phyloP scores from a whole-genome alignment of 148 eudicot species.

The Persicaria maculosa region DNA sequence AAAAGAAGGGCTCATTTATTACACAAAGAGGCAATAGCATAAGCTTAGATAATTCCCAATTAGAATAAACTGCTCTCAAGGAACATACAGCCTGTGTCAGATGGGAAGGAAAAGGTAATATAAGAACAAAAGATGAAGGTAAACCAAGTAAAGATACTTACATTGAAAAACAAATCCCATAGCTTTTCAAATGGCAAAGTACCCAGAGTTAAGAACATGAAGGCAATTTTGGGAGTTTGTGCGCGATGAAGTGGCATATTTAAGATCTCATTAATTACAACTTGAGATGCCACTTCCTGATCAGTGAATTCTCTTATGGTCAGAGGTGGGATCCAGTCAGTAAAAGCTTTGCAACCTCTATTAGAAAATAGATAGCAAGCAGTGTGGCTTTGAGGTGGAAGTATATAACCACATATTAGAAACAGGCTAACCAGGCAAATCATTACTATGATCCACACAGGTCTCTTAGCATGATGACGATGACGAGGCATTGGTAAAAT shows the following conservation, averaged over 20 bases:
- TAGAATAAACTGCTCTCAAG: not conserved
- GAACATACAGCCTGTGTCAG: not conserved
- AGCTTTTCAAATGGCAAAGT: constrained; percentile 63
- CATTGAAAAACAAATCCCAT: constrained; percentile 68
- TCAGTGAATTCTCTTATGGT: constrained; percentile 56
- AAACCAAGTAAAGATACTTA: constrained; percentile 24
- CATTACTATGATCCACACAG: constrained; percentile 69
- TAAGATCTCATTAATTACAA: constrained; percentile 47
- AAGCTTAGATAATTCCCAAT: not conserved
- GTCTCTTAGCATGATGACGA: constrained; percentile 60
- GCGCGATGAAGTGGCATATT: constrained; percentile 30
- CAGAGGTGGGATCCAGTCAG: constrained; percentile 57
- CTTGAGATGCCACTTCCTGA: constrained; percentile 53
- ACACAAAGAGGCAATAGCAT: not conserved
- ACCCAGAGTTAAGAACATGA: constrained; percentile 65
- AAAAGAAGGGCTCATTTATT: not conserved
- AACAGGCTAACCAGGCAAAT: constrained; percentile 55
- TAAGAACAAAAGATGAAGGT: not conserved
- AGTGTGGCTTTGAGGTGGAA: constrained; percentile 56
- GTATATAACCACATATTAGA: constrained; percentile 62
- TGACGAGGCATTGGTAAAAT: constrained; percentile 57
- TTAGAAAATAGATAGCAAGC: constrained; percentile 63
- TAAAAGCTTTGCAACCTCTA: constrained; percentile 54
- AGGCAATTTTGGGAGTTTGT: constrained; percentile 55
- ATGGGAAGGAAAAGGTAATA: constrained; percentile 1